These are phyloP conservation scores for Rhododendron kiyosumense DNA, from an alignment of 148 eudicot species.

Conservation along the genomic window DNA sequence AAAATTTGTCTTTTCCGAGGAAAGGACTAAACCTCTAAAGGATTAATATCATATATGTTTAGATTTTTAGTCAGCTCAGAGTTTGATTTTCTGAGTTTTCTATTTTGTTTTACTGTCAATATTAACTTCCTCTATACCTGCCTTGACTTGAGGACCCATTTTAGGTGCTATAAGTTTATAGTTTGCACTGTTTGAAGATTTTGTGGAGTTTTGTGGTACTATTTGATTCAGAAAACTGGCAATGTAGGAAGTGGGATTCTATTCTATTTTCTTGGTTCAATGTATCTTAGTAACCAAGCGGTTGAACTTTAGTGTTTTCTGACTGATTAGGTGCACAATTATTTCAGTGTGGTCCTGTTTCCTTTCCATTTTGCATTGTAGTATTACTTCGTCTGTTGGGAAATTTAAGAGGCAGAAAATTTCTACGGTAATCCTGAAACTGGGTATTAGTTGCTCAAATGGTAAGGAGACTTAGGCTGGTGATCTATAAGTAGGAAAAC, in stretches of 20 bases:
- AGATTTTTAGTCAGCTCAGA: not conserved
- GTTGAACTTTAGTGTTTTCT: not conserved
- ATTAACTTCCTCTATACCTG: not conserved
- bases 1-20: too few species aligned
- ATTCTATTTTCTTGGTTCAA: not conserved
- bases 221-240: not conserved
- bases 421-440: not conserved
- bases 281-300: not conserved
- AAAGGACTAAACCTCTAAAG: not conserved
- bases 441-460: not conserved
- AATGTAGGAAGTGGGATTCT: not conserved
- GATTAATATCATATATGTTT: not conserved
- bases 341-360: not conserved
- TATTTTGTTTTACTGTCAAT: not conserved
- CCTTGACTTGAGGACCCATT: not conserved
- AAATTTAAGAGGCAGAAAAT: not conserved
- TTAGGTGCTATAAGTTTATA: not conserved
- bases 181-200: not conserved
- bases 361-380: not conserved
- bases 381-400: not conserved
- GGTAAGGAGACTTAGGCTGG: not conserved
- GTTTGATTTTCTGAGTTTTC: not conserved
- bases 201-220: not conserved
- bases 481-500: not conserved
- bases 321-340: not conserved